Evolutionary conservation across 1,284 basidiomycete species (phyloP).

Genomic region (Irpex sp.): DNA sequence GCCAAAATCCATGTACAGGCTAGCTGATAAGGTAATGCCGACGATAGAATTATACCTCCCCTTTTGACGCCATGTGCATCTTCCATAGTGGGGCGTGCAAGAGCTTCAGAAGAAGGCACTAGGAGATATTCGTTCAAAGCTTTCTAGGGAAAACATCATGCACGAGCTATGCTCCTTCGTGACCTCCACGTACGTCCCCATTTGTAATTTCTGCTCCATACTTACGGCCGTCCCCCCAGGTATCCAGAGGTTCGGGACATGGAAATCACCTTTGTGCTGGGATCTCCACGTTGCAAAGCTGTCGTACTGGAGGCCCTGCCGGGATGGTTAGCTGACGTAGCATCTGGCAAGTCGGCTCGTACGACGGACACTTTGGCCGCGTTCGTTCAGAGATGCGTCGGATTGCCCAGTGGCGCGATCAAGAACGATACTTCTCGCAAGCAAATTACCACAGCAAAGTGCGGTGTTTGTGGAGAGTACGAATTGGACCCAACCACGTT

Average conservation of each 20-base stretch:
- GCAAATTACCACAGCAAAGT: no score
- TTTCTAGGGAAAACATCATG: conserved; percentile 16
- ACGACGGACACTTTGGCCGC: no score
- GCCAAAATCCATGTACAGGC: conserved; percentile 22
- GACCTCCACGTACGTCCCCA: neutral
- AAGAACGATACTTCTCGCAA: no score
- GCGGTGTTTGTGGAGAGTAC: no score
- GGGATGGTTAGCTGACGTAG: no score
- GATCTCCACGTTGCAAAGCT: no score
- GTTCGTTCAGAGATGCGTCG: neutral
- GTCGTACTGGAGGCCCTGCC: no score
- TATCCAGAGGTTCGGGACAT: neutral
- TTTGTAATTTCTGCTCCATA: neutral
- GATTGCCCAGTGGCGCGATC: no score
- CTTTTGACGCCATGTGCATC: neutral
- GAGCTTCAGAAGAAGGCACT: conserved; percentile 13
- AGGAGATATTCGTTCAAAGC: conserved; percentile 10
- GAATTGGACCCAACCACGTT: no score
- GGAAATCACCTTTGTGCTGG: no score
- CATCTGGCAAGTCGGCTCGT: no score
- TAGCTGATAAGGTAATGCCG: conserved; percentile 16
- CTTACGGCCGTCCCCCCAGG: neutral
- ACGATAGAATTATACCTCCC: no score
- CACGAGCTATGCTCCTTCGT: conserved; percentile 18
- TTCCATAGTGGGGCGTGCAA: conserved; percentile 14